Evolutionary conservation across 345 rosid genomes (phyloP), one percentile per base, ranked within the genome.

Genomic region (Nephelium lappaceum): DNA sequence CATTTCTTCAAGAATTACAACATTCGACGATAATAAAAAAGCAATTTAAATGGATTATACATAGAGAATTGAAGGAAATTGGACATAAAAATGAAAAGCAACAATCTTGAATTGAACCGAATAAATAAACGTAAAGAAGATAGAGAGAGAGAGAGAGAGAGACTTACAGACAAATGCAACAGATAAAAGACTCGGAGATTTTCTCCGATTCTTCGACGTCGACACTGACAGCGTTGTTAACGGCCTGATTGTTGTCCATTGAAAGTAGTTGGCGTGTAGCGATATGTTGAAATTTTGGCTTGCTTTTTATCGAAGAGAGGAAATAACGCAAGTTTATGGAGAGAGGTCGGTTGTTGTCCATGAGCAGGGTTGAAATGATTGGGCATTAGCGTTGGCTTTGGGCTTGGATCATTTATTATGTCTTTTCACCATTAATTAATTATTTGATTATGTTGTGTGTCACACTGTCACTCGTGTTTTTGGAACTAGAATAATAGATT

Each of bases 161-260:
- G 39, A 67, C 87, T 85, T 81, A 92, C 98, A 88, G 81, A 85
- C 97, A 92, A 72, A 93, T 78, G 86, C 91, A 87, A 77, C 97
- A 93, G 62, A 75, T 25, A 77, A 92, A 92, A 41, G 83, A 77
- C 2, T 86, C 86, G 65, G 91, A 49, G 83, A 88, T 69, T 67
- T 86, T 86, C 81, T 91, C 92, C 5, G 80, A 2, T 23, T 85
- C 86, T 23, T 84, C 85, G 19, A 39, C 62, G 60, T 41, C 60
- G 21, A 38, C 68, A 63, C n/a, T 23, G n/a, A 53, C 16, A 55
- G 19, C 53, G 25, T 49, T 5, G 51, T 11, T 0, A 2, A 57
- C 47, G 51, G 61, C 24, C 67, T 64, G 60, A 31, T 31, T 31
- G 36, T 47, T 31, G 27, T 21, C 71, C 71, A 66, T 53, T 24